Evolutionary conservation across 2,329 filamentous ascomycete species (phyloP), one percentile per base, ranked within the genome.

Genomic region (Zymoseptoria pseudotritici): DNA sequence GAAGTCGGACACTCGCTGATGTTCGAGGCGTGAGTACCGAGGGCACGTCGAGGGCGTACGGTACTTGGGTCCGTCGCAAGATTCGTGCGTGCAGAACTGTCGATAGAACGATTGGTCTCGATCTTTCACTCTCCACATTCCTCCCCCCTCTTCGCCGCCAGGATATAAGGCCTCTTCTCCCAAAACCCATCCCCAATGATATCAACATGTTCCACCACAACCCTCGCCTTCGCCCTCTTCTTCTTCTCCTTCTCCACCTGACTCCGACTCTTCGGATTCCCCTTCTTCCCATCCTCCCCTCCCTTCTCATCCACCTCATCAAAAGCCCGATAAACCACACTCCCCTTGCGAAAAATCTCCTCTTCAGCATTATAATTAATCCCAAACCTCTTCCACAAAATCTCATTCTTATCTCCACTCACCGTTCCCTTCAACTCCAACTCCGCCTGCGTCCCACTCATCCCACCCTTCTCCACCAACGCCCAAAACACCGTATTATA

Each of bases 301-400:
- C 49, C 29, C 20, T 26, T 24, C 6, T 24, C 22, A 24, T 24
- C 59, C 19, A 24, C 54, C 89, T 62, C 61, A 36, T 67, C 63
- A 56, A 67, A 69, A 19, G 63, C 65, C 21, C 92, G 83, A 73
- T 92, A 94, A 4, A 97, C 76, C 1, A 97, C 88, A 66, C 90
- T 97, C 4, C 94, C 94, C 73, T 97, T 99, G 74, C 88, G 94
- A 75, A 85, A 96, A 17, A 97, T 91, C 64, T 95, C 91, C 0
- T 86, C 85, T 74, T 99, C 94, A 66, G 96, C 94, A 75, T 99
- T 99, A 77, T 99, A 99, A 76, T 99, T 99, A 72, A 97, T 92
- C 2, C 86, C 84, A 74, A 96, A 97, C 24, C 83, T 82, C 1
- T 86, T 89, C 74, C 94, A 99, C 13, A 99, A 78, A 20, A 99